Base-by-base conservation (phyloP, 1,284 basidiomycete species). In the Cryptococcus maquisensis region DNA sequence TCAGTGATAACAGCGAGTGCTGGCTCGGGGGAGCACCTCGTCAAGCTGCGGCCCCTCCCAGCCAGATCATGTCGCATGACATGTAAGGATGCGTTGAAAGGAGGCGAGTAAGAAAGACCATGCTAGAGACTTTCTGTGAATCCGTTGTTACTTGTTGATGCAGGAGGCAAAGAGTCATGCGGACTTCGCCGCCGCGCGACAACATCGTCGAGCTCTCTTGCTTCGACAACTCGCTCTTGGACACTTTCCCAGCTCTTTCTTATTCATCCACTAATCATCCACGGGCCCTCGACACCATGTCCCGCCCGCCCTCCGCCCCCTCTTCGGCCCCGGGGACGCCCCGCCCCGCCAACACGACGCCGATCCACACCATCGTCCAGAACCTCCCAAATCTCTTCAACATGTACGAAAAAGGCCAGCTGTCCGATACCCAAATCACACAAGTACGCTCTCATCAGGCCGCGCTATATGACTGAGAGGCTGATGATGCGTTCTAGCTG, bases 371-470 rank as follows among this genome's bases (percentile, higher is more conserved):
- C 4, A 59, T 62, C 42, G 21, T 59, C 40, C 51, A 52, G 23
- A 62, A 62, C 36, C 26, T 58, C 23, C 56, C 57, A 3, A 62
- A 59, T 23, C 52, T 62, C 3, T 56, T 62, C 26, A 28, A 43
- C 26, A 51, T 58, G 57, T 48, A 58, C 24, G 42, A 40, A 8
- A 54, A 47, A 28, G 57, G 55, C 26, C 32, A 36, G 16, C 28
- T 62, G 18, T 32, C 42, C 4, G 42, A 49, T 18, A 18, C 38
- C 38, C 60, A 62, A 32, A 39, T 62, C 26, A 51, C 28, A n/a
- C 60, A 62, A 43, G 60, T 62, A 35, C 13, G 60, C 58, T 13
- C 28, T 16, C 15, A 10, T 47, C 26, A 24, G 12, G 28, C 24
- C 10, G 44, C 10, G 24, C 13, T 26, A 16, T 37, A n/a, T 3